Conservation (phyloP, 1,284 basidiomycete genomes). For the Cerioporus squamosus region DNA sequence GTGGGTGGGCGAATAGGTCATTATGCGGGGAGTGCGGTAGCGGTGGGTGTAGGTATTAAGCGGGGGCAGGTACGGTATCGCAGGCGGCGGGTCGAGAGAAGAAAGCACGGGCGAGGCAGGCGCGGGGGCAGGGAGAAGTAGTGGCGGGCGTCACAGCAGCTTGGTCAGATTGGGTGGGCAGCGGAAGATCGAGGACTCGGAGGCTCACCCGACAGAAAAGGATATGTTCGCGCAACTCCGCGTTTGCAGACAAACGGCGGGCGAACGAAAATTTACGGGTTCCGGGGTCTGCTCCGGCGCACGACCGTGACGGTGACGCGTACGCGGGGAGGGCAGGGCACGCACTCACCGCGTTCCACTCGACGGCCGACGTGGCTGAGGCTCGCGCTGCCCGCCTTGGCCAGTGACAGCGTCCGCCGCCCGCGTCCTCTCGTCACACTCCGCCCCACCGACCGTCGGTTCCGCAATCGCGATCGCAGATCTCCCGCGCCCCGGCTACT, state of each 20-base stretch:
- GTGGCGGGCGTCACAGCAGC: conserved; percentile 7
- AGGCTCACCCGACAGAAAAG: background rate
- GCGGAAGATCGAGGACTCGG: conserved; percentile 17
- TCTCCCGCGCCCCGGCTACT: background rate
- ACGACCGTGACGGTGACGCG: too few relatives aligned
- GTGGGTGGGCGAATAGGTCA: conserved; percentile 31
- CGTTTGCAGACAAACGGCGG: background rate
- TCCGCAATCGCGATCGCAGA: conserved; percentile 20
- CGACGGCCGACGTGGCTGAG: background rate
- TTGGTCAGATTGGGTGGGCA: conserved; percentile 18
- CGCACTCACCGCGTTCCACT: conserved; percentile 11
- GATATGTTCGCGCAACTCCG: background rate
- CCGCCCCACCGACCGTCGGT: conserved; percentile 3
- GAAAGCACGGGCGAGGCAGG: conserved; percentile 1
- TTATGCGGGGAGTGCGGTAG: conserved; percentile 11
- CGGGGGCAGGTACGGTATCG: conserved; percentile 17
- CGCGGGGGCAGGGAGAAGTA: conserved; percentile 11
- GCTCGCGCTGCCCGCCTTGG: background rate
- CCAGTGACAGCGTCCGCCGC: background rate
- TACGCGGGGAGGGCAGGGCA: background rate
- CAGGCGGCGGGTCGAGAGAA: conserved; percentile 6
- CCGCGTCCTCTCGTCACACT: background rate
- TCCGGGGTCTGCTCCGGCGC: conserved; percentile 22
- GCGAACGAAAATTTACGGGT: conserved; percentile 25
- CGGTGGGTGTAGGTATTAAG: conserved; percentile 20